Evolutionary conservation across 164 flowering plant genomes (phyloP), one percentile per base, ranked within the genome.

Genomic region (Piper longum): DNA sequence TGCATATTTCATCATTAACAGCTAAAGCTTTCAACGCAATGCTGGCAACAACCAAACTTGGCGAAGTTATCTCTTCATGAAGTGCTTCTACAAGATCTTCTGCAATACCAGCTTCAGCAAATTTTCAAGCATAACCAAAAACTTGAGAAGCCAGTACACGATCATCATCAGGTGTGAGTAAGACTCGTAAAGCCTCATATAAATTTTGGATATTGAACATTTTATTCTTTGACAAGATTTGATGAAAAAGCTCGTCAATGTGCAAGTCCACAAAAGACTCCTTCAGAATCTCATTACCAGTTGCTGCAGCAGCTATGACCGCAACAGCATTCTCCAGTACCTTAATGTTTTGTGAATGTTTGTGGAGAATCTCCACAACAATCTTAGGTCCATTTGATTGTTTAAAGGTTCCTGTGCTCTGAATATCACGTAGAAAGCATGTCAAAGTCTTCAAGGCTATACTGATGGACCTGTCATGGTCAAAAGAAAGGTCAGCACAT

Each of bases 111-210:
- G 79, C 75, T 71, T 91, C 77, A 39, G 96, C 93, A 81, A 95
- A 95, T 75, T 69, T 80, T 60, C 99, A 81, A 64, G 97, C 97
- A 78, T 95, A 91, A 19, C 96, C 96, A 79, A n/a, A 74, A 90
- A 88, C 99, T 78, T 95, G 91, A 55, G 99, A 95, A 72, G 97
- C 97, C 70, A 89, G 78, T 43, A 95, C 95, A 58, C 96, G 92
- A 67, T 80, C 74, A 69, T 95, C 99, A 77, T 95, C 99, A 74
- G 99, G 75, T 51, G 95, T 79, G 60, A 95, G 71, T 59, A 95
- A 72, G 59, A 82, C 77, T 16, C 84, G 78, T 19, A 90, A 78
- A 6, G 96, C 89, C 73, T 88, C 93, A 75, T 83, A 95, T 57
- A 88, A 60, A 72, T 81, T n/a, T 44, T 69, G 83, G 42, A 87